These are phyloP conservation scores for Aureobasidium sp. DNA, from an alignment of 2,329 filamentous ascomycete species.

Conservation along the genomic window DNA sequence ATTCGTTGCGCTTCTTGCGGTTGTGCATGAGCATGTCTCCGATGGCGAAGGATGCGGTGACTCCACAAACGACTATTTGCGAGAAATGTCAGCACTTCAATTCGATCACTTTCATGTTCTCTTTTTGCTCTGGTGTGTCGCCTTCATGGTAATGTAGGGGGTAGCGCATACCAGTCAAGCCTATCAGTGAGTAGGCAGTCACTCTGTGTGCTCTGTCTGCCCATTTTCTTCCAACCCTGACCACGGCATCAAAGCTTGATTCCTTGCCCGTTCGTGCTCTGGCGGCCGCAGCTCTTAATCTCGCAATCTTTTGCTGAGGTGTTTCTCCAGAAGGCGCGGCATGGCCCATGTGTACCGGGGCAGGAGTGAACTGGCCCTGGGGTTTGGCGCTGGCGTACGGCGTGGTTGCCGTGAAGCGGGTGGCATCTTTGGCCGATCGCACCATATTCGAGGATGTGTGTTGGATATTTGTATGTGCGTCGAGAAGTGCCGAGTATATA, in stretches of 20 bases:
- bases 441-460: constrained; percentile 34
- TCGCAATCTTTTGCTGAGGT: constrained; percentile 46
- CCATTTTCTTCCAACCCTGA: constrained; percentile 45
- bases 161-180: constrained; percentile 45
- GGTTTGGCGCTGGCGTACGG: constrained; percentile 62
- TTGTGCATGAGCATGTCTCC: constrained; percentile 61
- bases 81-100: not conserved
- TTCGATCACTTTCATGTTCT: not conserved
- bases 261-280: constrained; percentile 42
- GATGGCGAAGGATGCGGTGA: constrained; percentile 56
- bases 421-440: constrained; percentile 69
- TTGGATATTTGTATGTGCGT: not conserved
- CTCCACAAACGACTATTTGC: constrained; percentile 46
- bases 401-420: constrained; percentile 64
- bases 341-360: constrained; percentile 21
- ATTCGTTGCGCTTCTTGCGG: constrained; percentile 54
- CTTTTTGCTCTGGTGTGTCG: not conserved
- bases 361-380: constrained; percentile 21
- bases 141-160: not conserved
- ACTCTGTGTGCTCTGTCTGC: constrained; percentile 55
- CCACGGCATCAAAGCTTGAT: constrained; percentile 46
- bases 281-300: constrained; percentile 42
- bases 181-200: constrained; percentile 53
- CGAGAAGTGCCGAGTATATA: not conserved
- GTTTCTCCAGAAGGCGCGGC: constrained; percentile 40